Percentiles rank a stretch among this genome's conserved stretches.
Conservation (phyloP, 306 rosid genomes). For the Malus orientalis region DNA sequence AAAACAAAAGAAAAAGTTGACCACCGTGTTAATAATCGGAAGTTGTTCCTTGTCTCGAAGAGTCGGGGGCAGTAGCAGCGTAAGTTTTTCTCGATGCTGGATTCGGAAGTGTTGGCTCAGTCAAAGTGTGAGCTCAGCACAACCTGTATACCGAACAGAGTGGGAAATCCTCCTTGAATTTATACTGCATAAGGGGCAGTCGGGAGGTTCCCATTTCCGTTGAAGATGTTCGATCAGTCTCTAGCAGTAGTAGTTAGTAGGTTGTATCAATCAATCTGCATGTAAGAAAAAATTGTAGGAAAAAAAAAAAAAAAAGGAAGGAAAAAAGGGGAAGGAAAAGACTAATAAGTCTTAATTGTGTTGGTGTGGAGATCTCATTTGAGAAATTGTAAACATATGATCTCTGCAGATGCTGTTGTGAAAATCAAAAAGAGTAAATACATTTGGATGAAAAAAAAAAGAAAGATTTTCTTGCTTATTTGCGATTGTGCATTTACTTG, state of each 20-base stretch:
- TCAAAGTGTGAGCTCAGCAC: slow-evolving; percentile 70
- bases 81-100: slow-evolving; percentile 26
- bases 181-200: slow-evolving; percentile 53
- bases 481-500: no score
- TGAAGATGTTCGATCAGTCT: slow-evolving; percentile 11
- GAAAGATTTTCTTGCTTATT: slow-evolving; percentile 7
- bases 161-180: slow-evolving; percentile 28
- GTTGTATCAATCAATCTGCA: background rate
- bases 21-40: slow-evolving; percentile 36
- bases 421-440: slow-evolving; percentile 20
- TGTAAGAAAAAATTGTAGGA: slow-evolving; percentile 26
- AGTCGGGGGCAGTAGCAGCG: slow-evolving; percentile 38
- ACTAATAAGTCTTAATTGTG: slow-evolving; percentile 24
- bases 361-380: slow-evolving; percentile 55
- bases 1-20: background rate
- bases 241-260: background rate
- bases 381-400: slow-evolving; percentile 65
- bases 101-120: slow-evolving; percentile 57
- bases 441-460: background rate
- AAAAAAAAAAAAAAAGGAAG: slow-evolving; percentile 8
- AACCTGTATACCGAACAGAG: slow-evolving; percentile 16
- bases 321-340: background rate
- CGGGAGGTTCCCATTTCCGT: slow-evolving; percentile 41
- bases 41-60: slow-evolving; percentile 62
- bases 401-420: slow-evolving; percentile 56